Evolutionary conservation across 257 asterid genomes (phyloP).

Genomic region (Coffea canephora): DNA sequence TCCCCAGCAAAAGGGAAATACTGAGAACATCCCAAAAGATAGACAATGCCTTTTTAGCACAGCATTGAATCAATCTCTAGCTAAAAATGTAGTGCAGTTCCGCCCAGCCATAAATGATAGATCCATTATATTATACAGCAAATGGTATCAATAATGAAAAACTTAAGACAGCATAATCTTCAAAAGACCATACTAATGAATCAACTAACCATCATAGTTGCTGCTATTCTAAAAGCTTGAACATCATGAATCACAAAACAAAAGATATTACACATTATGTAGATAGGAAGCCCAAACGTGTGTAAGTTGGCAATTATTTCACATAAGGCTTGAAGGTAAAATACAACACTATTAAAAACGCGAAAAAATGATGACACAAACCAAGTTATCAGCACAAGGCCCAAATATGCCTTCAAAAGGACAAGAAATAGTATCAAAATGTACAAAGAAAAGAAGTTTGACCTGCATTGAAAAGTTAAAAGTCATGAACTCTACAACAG

Average conservation of each 20-base stretch:
- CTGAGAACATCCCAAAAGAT: background rate
- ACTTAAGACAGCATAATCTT: background rate
- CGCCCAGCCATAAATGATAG: too few species aligned
- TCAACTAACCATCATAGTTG: background rate
- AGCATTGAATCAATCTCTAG: background rate
- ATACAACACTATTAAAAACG: background rate
- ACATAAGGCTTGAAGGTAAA: background rate
- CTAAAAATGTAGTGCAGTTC: background rate
- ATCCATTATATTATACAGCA: background rate
- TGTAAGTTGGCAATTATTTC: too few species aligned
- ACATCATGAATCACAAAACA: background rate
- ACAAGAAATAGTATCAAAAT: background rate
- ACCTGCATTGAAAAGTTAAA: slow-evolving; percentile 99
- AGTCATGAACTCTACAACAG: slow-evolving; percentile 91
- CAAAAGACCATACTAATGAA: background rate
- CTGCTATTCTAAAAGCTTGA: background rate
- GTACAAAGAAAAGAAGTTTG: slow-evolving; percentile 13
- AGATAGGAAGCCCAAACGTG: background rate
- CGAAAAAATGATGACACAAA: background rate
- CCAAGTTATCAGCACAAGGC: background rate
- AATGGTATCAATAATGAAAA: background rate
- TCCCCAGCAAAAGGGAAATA: background rate
- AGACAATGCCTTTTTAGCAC: background rate
- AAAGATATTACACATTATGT: background rate
- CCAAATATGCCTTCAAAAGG: too few species aligned